Percentiles rank a stretch among this genome's conserved stretches.
phyloP scores from a whole-genome alignment of 139 green algal genomes.

The Diplosphaera chodatii region DNA sequence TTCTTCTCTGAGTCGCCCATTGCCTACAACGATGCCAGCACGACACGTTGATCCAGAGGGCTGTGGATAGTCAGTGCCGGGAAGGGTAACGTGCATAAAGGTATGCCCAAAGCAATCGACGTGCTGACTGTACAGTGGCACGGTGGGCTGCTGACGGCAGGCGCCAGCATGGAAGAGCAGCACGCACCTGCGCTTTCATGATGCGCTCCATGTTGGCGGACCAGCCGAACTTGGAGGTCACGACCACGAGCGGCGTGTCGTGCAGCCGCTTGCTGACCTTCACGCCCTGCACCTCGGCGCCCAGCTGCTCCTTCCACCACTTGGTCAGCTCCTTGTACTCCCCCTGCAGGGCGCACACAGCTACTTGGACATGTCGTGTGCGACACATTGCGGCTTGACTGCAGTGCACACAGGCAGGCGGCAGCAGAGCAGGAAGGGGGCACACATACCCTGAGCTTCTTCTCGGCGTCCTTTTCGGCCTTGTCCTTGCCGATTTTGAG shows the following conservation, averaged over 20 bases:
- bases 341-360: too few species aligned
- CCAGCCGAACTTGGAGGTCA: conserved; percentile 92
- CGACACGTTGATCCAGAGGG: background rate
- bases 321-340: conserved; percentile 80
- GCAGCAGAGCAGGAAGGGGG: too few species aligned
- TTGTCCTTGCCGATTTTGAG: conserved; percentile 84
- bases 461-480: conserved; percentile 74
- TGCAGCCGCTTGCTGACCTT: conserved; percentile 78
- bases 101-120: too few species aligned
- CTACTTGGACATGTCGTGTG: too few species aligned
- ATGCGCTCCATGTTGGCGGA: conserved; percentile 97
- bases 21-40: conserved; percentile 30
- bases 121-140: too few species aligned
- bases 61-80: too few species aligned
- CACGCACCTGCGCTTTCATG: conserved; percentile 69
- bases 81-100: too few species aligned
- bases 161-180: too few species aligned
- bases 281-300: conserved; percentile 50
- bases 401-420: too few species aligned
- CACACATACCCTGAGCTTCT: conserved; percentile 55
- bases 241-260: conserved; percentile 85
- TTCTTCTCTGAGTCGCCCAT: conserved; percentile 35
- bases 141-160: too few species aligned
- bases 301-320: conserved; percentile 93
- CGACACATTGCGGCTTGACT: too few species aligned